These are phyloP conservation scores for Blastobotrys ciferrii DNA, from an alignment of 1,139 yeast species.

Conservation along the genomic window DNA sequence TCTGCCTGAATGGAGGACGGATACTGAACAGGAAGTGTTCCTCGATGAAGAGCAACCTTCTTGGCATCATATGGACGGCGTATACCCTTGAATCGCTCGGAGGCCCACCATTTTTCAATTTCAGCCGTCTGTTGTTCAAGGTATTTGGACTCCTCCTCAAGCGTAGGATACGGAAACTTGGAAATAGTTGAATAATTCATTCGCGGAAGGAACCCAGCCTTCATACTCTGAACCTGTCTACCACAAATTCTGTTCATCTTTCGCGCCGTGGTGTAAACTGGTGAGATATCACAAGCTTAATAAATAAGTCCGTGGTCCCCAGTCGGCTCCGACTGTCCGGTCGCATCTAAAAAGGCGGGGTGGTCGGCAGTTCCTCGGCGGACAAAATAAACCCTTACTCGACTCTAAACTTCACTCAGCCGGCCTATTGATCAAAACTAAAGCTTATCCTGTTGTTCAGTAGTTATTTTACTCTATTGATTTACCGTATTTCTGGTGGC, in stretches of 20 bases:
- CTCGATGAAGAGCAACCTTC: constrained; percentile 54
- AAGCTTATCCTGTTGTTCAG: too few species aligned
- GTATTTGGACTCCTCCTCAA: constrained; percentile 36
- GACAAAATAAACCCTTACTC: too few species aligned
- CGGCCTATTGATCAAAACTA: too few species aligned
- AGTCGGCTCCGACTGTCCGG: background rate
- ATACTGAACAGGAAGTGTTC: constrained; percentile 46
- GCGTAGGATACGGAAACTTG: constrained; percentile 40
- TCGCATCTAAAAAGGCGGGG: background rate
- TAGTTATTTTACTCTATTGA: too few species aligned
- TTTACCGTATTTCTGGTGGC: too few species aligned
- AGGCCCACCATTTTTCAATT: constrained; percentile 52
- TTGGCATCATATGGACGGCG: constrained; percentile 53
- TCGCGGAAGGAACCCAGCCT: background rate
- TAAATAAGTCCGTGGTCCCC: background rate
- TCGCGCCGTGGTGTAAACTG: background rate
- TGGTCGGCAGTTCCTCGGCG: background rate
- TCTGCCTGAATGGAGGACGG: constrained; percentile 57
- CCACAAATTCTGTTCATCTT: background rate
- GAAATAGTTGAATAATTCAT: constrained; percentile 30
- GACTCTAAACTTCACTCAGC: too few species aligned
- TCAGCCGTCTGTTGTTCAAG: constrained; percentile 34
- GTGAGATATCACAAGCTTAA: background rate
- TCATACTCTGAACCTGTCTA: background rate
- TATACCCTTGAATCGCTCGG: constrained; percentile 49